phyloP scores from a whole-genome alignment of 2,329 filamentous ascomycete genomes.

The Simplicillium aogashimaense region DNA sequence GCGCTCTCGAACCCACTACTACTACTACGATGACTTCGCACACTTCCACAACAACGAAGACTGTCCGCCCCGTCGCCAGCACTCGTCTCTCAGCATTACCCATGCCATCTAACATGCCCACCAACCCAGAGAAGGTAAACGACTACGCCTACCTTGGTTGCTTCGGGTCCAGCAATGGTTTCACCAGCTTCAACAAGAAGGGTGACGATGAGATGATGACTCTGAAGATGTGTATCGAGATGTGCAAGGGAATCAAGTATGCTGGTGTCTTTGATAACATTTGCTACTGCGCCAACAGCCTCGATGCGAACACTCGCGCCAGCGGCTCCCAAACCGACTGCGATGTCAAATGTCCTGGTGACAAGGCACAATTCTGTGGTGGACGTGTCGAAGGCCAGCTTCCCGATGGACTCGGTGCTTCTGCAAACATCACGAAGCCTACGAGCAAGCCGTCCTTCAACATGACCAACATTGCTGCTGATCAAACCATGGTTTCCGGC shows the following conservation, averaged over 20 bases:
- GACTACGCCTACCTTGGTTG: slow-evolving; percentile 28
- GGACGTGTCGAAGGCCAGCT: slow-evolving; percentile 16
- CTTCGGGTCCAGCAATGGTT: slow-evolving; percentile 26
- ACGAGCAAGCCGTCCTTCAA: not conserved
- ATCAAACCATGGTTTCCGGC: not conserved
- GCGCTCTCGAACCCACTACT: slow-evolving; percentile 12
- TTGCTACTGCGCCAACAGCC: slow-evolving; percentile 34
- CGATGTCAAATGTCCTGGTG: slow-evolving; percentile 29
- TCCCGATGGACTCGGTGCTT: not conserved
- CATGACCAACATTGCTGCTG: not conserved
- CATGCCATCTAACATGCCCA: slow-evolving; percentile 5
- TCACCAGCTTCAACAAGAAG: slow-evolving; percentile 22
- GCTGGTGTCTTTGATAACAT: slow-evolving; percentile 27
- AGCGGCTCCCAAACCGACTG: slow-evolving; percentile 21
- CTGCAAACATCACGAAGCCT: not conserved
- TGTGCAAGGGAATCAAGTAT: slow-evolving; percentile 24
- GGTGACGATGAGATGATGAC: slow-evolving; percentile 26
- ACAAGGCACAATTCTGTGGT: slow-evolving; percentile 29
- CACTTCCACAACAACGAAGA: slow-evolving; percentile 3
- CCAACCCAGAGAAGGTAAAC: slow-evolving; percentile 21
- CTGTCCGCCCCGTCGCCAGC: not conserved
- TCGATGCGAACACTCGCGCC: slow-evolving; percentile 29
- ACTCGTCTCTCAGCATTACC: slow-evolving; percentile 5
- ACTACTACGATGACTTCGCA: slow-evolving; percentile 15
- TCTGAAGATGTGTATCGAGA: slow-evolving; percentile 24